Conservation (phyloP, 306 rosid genomes). For the Comarum palustre region DNA sequence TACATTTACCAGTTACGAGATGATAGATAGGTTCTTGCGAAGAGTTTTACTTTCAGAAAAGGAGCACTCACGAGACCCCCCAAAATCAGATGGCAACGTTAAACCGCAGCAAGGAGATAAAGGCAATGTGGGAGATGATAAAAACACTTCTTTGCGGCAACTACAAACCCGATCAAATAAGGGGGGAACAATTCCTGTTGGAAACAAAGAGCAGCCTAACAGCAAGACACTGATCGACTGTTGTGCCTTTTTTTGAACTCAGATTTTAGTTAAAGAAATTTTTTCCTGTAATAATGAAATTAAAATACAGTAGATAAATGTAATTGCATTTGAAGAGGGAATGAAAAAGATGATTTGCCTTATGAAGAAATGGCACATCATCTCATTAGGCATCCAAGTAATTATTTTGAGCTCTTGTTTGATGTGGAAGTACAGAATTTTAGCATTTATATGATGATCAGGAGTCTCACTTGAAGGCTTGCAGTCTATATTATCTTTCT, state of each 20-base stretch:
- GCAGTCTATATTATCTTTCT: not conserved
- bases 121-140: constrained; percentile 19
- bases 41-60: constrained; percentile 34
- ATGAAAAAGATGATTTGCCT: not conserved
- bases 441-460: not conserved
- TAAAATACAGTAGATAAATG: constrained; percentile 13
- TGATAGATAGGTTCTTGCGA: constrained; percentile 70
- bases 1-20: constrained; percentile 88
- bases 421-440: not conserved
- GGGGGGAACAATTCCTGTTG: constrained; percentile 43
- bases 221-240: constrained; percentile 43
- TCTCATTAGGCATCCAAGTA: not conserved
- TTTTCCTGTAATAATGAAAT: constrained; percentile 24
- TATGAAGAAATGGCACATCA: not conserved
- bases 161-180: constrained; percentile 46
- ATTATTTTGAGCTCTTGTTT: not conserved
- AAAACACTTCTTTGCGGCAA: constrained; percentile 23
- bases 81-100: constrained; percentile 29
- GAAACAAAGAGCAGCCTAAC: constrained; percentile 62
- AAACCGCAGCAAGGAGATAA: constrained; percentile 24
- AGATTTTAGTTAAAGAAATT: constrained; percentile 18
- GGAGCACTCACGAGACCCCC: constrained; percentile 31
- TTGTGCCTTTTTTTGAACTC: constrained; percentile 20
- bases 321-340: constrained; percentile 14
- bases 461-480: not conserved